Base-by-base conservation (phyloP, 2,329 filamentous ascomycete genomes). In the Aspergillus sp. region DNA sequence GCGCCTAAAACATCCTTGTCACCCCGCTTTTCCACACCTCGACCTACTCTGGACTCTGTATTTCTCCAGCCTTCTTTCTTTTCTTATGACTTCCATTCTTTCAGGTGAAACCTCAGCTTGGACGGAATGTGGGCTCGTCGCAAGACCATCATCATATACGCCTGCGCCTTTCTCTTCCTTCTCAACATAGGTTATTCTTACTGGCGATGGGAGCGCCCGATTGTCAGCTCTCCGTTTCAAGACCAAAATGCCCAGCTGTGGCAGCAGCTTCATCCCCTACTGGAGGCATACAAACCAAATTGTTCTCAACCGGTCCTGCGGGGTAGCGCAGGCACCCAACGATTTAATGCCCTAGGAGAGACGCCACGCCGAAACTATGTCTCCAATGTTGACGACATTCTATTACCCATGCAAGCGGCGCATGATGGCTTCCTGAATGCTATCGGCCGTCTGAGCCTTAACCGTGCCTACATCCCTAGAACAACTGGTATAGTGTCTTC, bases 401-500 rank as follows among this genome's bases (percentile, higher is more conserved):
- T 61, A 50, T 57, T 55, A 46, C 60, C 62, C 41, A 64, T 70
- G 60, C 58, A 59, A 46, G 48, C 52, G 20, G 64, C 67, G 3
- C 73, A 76, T 51, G 58, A 63, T 40, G 60, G 64, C 16, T 75
- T 74, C 55, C 63, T 75, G 24, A 51, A 61, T 13, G 62, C 64
- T 5, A 61, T 68, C 22, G 45, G 48, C 17, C 50, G 17, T 47
- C 65, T 45, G n/a, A 60, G 40, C n/a, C 49, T 32, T 51, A 33
- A 62, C 45, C 54, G 60, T 60, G 52, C 56, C 66, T 62, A 50
- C 64, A 65, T 50, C 63, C 62, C 57, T 5, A 53, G 56, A 20
- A 68, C 70, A 3, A 66, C 67, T 1, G 78, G 78, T 2, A 73
- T 81, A 16, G 77, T 81, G 45, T 76, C 76, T 20, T 74, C 75